Conservation (phyloP, 2,329 filamentous ascomycete species). For the Helotiales sp. region DNA sequence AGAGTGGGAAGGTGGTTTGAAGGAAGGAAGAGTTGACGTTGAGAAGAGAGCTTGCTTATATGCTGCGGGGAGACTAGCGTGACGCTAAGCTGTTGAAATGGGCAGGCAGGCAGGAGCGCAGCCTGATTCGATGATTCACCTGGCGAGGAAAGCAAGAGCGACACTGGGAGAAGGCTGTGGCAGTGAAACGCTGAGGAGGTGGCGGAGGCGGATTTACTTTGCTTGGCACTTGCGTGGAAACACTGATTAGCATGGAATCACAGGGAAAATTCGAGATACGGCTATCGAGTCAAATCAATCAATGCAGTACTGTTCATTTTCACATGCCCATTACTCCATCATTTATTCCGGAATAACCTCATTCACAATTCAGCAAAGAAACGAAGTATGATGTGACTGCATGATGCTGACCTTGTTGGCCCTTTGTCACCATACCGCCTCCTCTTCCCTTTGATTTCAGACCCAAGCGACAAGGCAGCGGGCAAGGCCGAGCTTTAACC, state of each 20-base stretch:
- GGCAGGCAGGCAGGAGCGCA: constrained; percentile 1
- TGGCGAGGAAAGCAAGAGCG: not conserved
- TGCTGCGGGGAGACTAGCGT: constrained; percentile 5
- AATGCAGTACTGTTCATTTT: not conserved
- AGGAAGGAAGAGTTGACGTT: not conserved
- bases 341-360: not conserved
- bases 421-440: constrained; percentile 10
- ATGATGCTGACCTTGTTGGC: not conserved
- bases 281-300: not conserved
- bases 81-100: constrained; percentile 7
- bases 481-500: constrained; percentile 8
- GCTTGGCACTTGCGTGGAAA: not conserved
- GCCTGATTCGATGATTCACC: constrained; percentile 14
- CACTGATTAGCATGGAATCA: not conserved
- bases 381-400: not conserved
- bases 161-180: not conserved
- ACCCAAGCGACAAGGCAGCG: constrained; percentile 11
- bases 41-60: constrained; percentile 5
- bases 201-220: not conserved
- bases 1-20: constrained; percentile 15
- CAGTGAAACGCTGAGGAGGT: not conserved
- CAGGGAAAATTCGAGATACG: constrained; percentile 2
- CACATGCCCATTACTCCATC: not conserved
- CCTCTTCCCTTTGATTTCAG: no score
- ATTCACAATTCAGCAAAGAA: not conserved